Base-by-base conservation (phyloP, 1,284 basidiomycete genomes). In the Apiotrichum gracile region DNA sequence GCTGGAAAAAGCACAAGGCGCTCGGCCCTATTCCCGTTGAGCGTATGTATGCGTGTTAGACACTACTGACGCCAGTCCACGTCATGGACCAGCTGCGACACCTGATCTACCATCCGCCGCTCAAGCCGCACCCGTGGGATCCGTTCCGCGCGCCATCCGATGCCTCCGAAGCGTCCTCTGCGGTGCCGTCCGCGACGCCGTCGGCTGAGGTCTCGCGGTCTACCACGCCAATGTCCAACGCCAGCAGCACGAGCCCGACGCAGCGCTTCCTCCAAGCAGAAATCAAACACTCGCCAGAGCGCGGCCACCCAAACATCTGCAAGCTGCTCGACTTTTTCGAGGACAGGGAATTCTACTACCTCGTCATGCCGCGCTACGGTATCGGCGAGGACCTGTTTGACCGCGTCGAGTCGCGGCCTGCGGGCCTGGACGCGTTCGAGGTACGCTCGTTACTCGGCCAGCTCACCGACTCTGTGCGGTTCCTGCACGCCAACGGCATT, bases 11-110 rank as follows among this genome's bases (percentile, higher is more conserved):
- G 73, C 96, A 98, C 73, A 88, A 90, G 38, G 83, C 87, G 57
- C 83, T 91, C 66, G 96, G 96, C 37, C 96, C 94, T 1, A 97
- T 98, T 63, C 94, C 96, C 8, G 93, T 97, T 75, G 96, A 98
- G 77, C 96, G 72, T 74, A 54, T 65, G 72, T 62, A 16, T n/a
- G n/a, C 25, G 33, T 29, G 48, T 48, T 58, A 42, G 61, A 29
- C 27, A 24, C 5, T 7, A 5, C 22, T 35, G 22, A 47, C 27
- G 12, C 14, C 50, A 74, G 69, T 98, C 38, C 96, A 96, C 72
- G 94, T 98, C 61, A 91, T 98, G 88, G 79, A 82, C 52, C 80
- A 81, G 61, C 70, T 96, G 80, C 70, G 88, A 80, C 67, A 88
- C 85, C 75, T 94, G 81, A 61, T 85, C 80, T 74, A 89, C 82